A percentile compares a stretch with the other conserved stretches of the same genome.
phyloP scores from a whole-genome alignment of 768 basidiomycete genomes.

The Mrakia frigida region DNA sequence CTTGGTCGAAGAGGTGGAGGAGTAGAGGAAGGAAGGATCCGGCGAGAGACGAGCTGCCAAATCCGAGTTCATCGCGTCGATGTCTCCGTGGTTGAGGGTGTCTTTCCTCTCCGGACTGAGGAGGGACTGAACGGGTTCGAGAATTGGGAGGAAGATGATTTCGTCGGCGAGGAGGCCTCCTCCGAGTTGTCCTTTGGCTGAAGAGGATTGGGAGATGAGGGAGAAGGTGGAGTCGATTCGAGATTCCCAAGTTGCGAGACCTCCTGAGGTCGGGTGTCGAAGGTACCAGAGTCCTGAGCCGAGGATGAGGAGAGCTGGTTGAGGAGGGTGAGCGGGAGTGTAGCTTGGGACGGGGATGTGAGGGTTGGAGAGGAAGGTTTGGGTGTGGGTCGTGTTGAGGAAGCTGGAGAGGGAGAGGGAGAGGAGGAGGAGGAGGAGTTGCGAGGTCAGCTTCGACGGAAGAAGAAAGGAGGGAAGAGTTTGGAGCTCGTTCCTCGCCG shows the following conservation, averaged over 20 bases:
- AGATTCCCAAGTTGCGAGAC: slow-evolving; percentile 69
- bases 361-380: slow-evolving; percentile 48
- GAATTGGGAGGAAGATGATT: slow-evolving; percentile 71
- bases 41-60: slow-evolving; percentile 59
- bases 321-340: slow-evolving; percentile 21
- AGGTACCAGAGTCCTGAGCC: slow-evolving; percentile 89
- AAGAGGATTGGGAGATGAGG: slow-evolving; percentile 36
- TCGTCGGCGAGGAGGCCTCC: slow-evolving; percentile 55
- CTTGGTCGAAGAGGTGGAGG: slow-evolving; percentile 31
- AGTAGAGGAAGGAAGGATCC: slow-evolving; percentile 35
- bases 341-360: slow-evolving; percentile 37
- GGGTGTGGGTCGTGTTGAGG: slow-evolving; percentile 62
- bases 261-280: slow-evolving; percentile 67
- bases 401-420: slow-evolving; percentile 44
- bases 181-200: not conserved
- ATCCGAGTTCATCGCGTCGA: slow-evolving; percentile 88
- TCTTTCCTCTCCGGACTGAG: slow-evolving; percentile 59
- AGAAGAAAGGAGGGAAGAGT: not conserved
- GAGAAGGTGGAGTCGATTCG: slow-evolving; percentile 64
- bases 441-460: too few species aligned
- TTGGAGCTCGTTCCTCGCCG: not conserved
- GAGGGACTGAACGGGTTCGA: slow-evolving; percentile 62
- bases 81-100: slow-evolving; percentile 69
- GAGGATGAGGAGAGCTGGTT: slow-evolving; percentile 66
- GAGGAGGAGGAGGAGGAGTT: not conserved